Conservation (phyloP, 768 basidiomycete species). For the Gloeostereum incarnatum region DNA sequence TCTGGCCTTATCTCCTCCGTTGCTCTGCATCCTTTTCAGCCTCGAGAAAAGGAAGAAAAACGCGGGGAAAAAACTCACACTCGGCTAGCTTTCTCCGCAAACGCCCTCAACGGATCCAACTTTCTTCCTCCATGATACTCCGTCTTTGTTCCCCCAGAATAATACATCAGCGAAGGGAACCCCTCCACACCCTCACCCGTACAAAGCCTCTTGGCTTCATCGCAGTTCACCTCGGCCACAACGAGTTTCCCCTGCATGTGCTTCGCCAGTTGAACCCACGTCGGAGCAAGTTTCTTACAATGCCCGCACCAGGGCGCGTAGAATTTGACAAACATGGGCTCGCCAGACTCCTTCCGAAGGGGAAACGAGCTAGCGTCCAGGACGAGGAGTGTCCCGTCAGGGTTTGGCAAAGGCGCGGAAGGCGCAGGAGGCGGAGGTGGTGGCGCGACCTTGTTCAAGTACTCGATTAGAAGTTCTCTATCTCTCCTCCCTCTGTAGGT, state of each 20-base stretch:
- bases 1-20: constrained; percentile 27
- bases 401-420: constrained; percentile 17
- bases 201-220: constrained; percentile 63
- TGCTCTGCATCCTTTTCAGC: constrained; percentile 19
- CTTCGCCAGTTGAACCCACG: constrained; percentile 68
- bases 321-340: constrained; percentile 52
- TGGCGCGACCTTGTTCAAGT: constrained; percentile 34
- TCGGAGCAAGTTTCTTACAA: constrained; percentile 88
- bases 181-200: constrained; percentile 56
- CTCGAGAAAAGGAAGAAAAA: constrained; percentile 1
- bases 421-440: constrained; percentile 11
- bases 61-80: constrained; percentile 41
- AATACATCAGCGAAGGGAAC: constrained; percentile 80
- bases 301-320: constrained; percentile 97
- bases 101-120: constrained; percentile 60
- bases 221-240: constrained; percentile 87
- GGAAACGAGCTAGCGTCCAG: constrained; percentile 27
- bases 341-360: constrained; percentile 28
- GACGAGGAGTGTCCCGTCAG: constrained; percentile 25
- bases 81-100: constrained; percentile 65
- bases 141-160: constrained; percentile 43
- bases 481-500: constrained; percentile 47
- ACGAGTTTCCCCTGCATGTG: constrained; percentile 63
- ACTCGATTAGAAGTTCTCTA: constrained; percentile 43
- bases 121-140: constrained; percentile 74